Evolutionary conservation across 306 rosid genomes (phyloP), one percentile per base, ranked within the genome.

Genomic region (Bauhinia variegata): DNA sequence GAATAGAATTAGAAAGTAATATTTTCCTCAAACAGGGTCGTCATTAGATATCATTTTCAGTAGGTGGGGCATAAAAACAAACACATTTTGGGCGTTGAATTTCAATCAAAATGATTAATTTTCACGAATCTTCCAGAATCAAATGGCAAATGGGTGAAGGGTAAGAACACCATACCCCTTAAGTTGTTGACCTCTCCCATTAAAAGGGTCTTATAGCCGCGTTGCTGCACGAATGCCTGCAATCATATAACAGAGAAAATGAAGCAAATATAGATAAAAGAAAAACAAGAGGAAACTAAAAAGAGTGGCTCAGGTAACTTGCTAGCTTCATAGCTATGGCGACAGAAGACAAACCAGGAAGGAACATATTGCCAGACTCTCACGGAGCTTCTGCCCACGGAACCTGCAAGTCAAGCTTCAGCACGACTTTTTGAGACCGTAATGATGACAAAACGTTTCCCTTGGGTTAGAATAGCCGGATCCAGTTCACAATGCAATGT

Each of bases 11-110:
- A 44, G 77, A 77, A 77, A 74, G 67, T 65, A 75, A 0, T 65
- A 75, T 17, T 41, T 11, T 46, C 80, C 82, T 65, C 66, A 63
- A 81, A 77, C 47, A 11, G 49, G n/a, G 9, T 5, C 49, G 17
- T 11, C 37, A 68, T 54, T 72, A 63, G 68, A 50, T 16, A 36
- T 81, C 72, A 58, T 74, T 81, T 65, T 73, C 51, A 70, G 72
- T 74, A n/a, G 71, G 86, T 74, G 78, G 86, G 78, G 56, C 75
- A 70, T 16, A 49, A 37, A 65, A 43, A 31, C 63, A 13, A 65
- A 60, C 54, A 51, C 74, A 63, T 52, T 51, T 72, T 76, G 44
- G 62, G 59, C 79, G 44, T 72, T 76, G 43, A 37, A 61, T 60
- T 39, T 65, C 57, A 71, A n/a, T n/a, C n/a, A n/a, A n/a, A 59